Conservation (phyloP, 176 grass and related monocot genomes). For the Neostapfia colusana region DNA sequence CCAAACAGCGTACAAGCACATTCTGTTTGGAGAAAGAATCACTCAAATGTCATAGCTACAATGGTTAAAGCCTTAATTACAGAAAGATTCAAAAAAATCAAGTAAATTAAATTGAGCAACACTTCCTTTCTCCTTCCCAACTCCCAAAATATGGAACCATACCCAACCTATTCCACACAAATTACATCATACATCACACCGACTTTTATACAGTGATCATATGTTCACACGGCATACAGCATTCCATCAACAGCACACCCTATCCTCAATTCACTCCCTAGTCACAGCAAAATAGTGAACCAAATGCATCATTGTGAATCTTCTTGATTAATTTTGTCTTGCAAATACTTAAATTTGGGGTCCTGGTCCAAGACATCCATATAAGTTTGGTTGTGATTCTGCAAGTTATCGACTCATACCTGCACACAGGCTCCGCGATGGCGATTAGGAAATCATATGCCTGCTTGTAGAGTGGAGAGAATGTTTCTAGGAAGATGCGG, state of each 20-base stretch:
- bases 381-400: not conserved
- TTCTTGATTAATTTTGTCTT: not conserved
- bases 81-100: not conserved
- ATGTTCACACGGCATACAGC: not conserved
- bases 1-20: not conserved
- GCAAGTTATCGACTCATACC: slow-evolving; percentile 38
- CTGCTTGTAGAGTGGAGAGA: slow-evolving; percentile 94
- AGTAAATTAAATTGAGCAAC: not conserved
- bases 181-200: slow-evolving; percentile 9
- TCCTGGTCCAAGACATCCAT: not conserved
- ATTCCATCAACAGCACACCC: not conserved
- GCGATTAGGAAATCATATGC: slow-evolving; percentile 96
- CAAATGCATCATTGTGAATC: not conserved
- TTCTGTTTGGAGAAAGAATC: not conserved
- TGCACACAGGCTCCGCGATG: slow-evolving; percentile 92
- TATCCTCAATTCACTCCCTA: not conserved
- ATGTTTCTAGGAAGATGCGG: slow-evolving; percentile 90
- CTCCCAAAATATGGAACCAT: not conserved
- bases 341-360: not conserved
- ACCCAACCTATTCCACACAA: not conserved
- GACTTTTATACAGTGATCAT: not conserved
- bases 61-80: not conserved
- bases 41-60: not conserved
- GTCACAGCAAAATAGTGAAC: not conserved
- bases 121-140: not conserved